A percentile compares a stretch with the other conserved stretches of the same genome.
These are phyloP conservation scores for Pichia exigua DNA, from an alignment of 805 yeast genomes.

Conservation along the genomic window DNA sequence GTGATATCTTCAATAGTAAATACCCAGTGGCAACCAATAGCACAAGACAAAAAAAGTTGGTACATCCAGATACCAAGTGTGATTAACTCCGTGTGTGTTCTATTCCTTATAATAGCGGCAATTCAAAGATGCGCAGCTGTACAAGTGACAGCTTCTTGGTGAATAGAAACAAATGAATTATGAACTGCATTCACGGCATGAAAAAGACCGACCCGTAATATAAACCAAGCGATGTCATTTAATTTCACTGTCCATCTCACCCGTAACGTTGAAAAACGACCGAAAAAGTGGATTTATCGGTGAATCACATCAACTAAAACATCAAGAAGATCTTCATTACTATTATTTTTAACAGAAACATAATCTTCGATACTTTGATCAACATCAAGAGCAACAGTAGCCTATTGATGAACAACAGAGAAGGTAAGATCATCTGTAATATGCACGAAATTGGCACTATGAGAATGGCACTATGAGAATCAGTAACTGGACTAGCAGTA, in stretches of 20 bases:
- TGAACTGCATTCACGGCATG: not conserved
- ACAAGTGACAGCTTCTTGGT: not conserved
- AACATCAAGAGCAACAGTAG: too few relatives aligned
- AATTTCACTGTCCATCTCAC: not conserved
- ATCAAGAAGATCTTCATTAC: not conserved
- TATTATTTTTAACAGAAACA: too few relatives aligned
- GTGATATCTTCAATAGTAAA: conserved; percentile 4
- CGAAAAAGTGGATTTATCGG: not conserved
- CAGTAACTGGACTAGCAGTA: too few relatives aligned
- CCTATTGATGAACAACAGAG: too few relatives aligned
- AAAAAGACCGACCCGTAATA: not conserved
- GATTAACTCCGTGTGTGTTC: not conserved
- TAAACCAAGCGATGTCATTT: not conserved
- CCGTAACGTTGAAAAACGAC: not conserved
- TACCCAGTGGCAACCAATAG: conserved; percentile 4
- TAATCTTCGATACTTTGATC: too few relatives aligned
- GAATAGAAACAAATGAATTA: not conserved
- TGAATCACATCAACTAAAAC: not conserved
- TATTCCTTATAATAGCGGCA: not conserved
- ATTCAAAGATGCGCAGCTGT: not conserved
- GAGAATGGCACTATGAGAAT: too few relatives aligned
- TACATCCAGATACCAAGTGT: not conserved
- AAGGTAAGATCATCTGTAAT: too few relatives aligned
- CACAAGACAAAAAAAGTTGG: too few relatives aligned
- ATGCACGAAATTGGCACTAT: too few relatives aligned